phyloP scores from a whole-genome alignment of 2,329 filamentous ascomycete species.

The Xylariaceae sp. region DNA sequence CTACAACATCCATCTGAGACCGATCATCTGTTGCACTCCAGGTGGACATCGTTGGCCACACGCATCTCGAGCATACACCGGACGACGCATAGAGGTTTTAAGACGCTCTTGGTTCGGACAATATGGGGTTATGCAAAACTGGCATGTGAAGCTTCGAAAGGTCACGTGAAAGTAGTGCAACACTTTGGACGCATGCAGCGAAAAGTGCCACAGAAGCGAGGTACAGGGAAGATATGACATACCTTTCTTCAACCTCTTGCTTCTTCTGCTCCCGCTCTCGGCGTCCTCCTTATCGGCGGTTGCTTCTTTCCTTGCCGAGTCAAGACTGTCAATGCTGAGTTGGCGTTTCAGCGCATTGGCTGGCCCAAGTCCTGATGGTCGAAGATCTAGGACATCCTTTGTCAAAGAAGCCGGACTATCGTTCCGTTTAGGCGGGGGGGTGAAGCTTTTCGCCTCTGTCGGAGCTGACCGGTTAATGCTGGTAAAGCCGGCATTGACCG shows the following conservation, averaged over 20 bases:
- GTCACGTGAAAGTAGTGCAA: not conserved
- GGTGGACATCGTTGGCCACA: too few relatives aligned
- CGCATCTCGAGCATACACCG: too few relatives aligned
- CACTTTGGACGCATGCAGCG: not conserved
- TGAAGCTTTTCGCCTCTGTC: constrained; percentile 50
- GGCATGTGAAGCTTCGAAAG: too few relatives aligned
- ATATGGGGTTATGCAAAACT: too few relatives aligned
- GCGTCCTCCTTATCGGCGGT: constrained; percentile 50
- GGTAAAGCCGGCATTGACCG: constrained; percentile 66
- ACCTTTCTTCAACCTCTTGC: constrained; percentile 90
- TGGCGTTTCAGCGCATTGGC: constrained; percentile 71
- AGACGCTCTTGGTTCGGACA: too few relatives aligned
- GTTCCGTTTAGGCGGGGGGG: constrained; percentile 54
- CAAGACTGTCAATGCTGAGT: constrained; percentile 54
- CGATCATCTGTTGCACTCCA: too few relatives aligned
- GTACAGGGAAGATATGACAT: constrained; percentile 28
- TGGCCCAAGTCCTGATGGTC: constrained; percentile 48
- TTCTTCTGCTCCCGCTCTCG: constrained; percentile 69
- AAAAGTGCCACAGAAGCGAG: too few relatives aligned
- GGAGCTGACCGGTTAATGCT: constrained; percentile 54
- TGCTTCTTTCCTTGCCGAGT: constrained; percentile 43
- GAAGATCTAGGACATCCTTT: constrained; percentile 60
- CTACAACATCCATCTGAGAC: constrained; percentile 1
- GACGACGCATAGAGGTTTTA: too few relatives aligned
- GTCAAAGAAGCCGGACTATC: constrained; percentile 59